A percentile compares a stretch with the other conserved stretches of the same genome.
Evolutionary conservation across 2,329 filamentous ascomycete species (phyloP).

Genomic region (Zasmidium angulare): DNA sequence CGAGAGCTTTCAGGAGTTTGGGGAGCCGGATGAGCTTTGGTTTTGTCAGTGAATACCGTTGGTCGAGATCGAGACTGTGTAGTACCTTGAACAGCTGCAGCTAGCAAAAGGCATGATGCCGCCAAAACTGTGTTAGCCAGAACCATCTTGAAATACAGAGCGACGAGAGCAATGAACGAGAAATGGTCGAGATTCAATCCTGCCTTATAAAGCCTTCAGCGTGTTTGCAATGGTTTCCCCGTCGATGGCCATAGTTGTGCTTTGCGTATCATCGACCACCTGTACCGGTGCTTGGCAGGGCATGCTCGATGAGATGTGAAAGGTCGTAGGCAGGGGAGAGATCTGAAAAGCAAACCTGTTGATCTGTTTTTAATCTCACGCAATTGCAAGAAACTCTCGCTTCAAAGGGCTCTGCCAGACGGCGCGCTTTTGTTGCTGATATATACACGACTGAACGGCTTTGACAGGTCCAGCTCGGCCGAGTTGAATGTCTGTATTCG

Average conservation of each 20-base stretch:
- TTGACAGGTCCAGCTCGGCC: too few relatives aligned
- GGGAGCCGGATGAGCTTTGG: neutral
- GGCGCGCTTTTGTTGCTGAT: too few relatives aligned
- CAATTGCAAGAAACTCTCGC: too few relatives aligned
- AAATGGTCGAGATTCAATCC: neutral
- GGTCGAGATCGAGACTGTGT: neutral
- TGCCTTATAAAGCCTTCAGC: neutral
- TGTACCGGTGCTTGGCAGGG: neutral
- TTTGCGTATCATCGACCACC: neutral
- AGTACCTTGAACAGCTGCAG: neutral
- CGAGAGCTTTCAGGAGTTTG: neutral
- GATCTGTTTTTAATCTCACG: too few relatives aligned
- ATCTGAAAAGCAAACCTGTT: too few relatives aligned
- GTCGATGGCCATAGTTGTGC: neutral
- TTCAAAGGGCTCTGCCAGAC: too few relatives aligned
- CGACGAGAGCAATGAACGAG: neutral
- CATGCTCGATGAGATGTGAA: too few relatives aligned
- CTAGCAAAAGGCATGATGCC: neutral
- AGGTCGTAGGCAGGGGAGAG: too few relatives aligned
- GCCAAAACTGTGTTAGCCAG: neutral
- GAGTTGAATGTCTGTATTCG: too few relatives aligned
- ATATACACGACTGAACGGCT: too few relatives aligned
- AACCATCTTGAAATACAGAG: neutral
- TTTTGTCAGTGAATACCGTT: neutral
- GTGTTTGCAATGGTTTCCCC: neutral